phyloP scores from a whole-genome alignment of 306 rosid genomes.

The Fragaria ananassa region DNA sequence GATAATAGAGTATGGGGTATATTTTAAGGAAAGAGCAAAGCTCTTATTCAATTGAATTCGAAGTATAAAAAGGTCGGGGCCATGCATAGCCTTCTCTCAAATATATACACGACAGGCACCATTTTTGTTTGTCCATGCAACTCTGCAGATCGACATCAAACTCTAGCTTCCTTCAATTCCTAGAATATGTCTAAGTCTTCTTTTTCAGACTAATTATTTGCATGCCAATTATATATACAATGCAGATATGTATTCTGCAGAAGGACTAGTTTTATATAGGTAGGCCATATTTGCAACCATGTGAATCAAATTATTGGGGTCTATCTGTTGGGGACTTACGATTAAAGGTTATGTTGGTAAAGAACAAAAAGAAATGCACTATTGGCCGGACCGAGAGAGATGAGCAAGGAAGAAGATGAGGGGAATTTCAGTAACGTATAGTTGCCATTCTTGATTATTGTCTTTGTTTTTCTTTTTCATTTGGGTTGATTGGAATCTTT shows the following conservation, averaged over 20 bases:
- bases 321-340: conserved; percentile 46
- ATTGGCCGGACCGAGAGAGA: conserved; percentile 13
- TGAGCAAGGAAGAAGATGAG: conserved; percentile 27
- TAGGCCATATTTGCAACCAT: conserved; percentile 33
- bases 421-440: neutral
- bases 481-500: conserved; percentile 31
- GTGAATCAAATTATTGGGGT: conserved; percentile 69
- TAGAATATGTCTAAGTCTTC: conserved; percentile 24
- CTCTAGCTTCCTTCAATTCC: conserved; percentile 14
- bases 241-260: neutral
- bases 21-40: conserved; percentile 2
- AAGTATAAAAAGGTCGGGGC: conserved; percentile 6
- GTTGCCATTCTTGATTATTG: conserved; percentile 32
- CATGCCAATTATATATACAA: conserved; percentile 9
- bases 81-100: conserved; percentile 26
- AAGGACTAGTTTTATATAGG: neutral
- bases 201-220: conserved; percentile 9
- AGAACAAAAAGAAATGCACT: conserved; percentile 46
- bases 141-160: conserved; percentile 18
- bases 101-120: conserved; percentile 17
- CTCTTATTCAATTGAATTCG: neutral
- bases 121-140: conserved; percentile 43
- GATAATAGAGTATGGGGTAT: neutral
- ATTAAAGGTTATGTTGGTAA: conserved; percentile 36
- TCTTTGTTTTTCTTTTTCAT: neutral